Evolutionary conservation across 352 stramenopile species (phyloP).

Genomic region (Phytophthora idaei): DNA sequence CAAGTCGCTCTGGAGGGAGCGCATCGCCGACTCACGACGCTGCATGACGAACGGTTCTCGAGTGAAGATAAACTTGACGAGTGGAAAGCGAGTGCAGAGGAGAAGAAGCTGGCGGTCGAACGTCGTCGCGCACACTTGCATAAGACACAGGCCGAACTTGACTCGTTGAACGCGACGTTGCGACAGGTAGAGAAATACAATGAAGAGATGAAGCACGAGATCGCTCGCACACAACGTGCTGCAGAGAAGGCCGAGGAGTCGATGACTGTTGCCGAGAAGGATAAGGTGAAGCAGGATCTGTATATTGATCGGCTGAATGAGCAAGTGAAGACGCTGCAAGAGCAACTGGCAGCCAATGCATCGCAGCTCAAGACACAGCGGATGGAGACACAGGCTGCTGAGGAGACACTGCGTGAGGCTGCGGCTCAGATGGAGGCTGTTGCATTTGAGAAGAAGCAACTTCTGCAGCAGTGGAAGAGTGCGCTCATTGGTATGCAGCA

Average conservation of each 20-base stretch:
- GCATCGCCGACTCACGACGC: slow-evolving; percentile 69
- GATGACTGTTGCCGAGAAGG: slow-evolving; percentile 92
- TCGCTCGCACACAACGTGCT: slow-evolving; percentile 89
- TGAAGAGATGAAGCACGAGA: slow-evolving; percentile 95
- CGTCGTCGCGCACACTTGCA: slow-evolving; percentile 67
- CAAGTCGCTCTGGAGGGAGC: slow-evolving; percentile 90
- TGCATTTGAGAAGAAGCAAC: slow-evolving; percentile 95
- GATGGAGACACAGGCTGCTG: slow-evolving; percentile 84
- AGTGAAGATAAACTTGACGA: slow-evolving; percentile 79
- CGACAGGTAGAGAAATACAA: slow-evolving; percentile 94
- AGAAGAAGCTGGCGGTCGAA: slow-evolving; percentile 73
- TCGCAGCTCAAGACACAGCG: slow-evolving; percentile 87
- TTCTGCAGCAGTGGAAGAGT: slow-evolving; percentile 96
- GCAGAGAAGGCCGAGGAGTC: slow-evolving; percentile 95
- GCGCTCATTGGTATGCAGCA: slow-evolving; percentile 91
- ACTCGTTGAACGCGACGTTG: slow-evolving; percentile 84
- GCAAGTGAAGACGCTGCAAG: slow-evolving; percentile 88
- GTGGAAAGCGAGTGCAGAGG: slow-evolving; percentile 58
- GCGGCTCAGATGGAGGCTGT: slow-evolving; percentile 92
- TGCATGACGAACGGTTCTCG: slow-evolving; percentile 71
- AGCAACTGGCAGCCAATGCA: slow-evolving; percentile 81
- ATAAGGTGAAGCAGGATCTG: slow-evolving; percentile 93
- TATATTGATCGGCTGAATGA: slow-evolving; percentile 95
- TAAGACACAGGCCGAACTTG: slow-evolving; percentile 89
- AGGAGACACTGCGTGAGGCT: slow-evolving; percentile 90